Evolutionary conservation across 306 rosid species (phyloP).

Genomic region (Dalbergia oliveri): DNA sequence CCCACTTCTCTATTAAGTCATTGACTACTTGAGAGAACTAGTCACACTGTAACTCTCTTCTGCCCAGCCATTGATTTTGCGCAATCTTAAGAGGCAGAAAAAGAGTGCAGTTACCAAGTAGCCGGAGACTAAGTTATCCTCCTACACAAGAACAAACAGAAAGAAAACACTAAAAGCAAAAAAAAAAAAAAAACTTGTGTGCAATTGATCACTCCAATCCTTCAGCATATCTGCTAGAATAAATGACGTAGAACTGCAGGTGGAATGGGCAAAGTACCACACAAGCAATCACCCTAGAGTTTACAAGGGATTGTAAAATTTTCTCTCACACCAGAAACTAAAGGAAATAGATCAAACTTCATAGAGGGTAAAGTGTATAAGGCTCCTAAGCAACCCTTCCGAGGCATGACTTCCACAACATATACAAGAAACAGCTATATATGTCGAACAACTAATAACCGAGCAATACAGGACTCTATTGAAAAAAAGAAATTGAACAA

Average conservation of each 20-base stretch:
- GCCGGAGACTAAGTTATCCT: neutral
- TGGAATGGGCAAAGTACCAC: neutral
- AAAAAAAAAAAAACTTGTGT: neutral
- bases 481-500: constrained; percentile 31
- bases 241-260: neutral
- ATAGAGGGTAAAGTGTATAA: neutral
- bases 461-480: neutral
- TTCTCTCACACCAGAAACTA: neutral
- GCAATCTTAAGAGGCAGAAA: neutral
- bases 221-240: neutral
- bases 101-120: neutral
- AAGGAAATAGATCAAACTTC: neutral
- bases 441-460: neutral
- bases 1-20: too few species aligned
- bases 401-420: too few species aligned
- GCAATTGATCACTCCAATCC: constrained; percentile 1
- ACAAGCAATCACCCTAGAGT: neutral
- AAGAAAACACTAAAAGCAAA: neutral
- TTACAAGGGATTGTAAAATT: neutral
- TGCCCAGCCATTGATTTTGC: neutral
- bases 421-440: neutral
- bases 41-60: neutral
- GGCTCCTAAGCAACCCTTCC: neutral
- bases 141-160: neutral
- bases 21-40: too few species aligned